Conservation (phyloP, 1,284 basidiomycete species). For the Athelia sp. region DNA sequence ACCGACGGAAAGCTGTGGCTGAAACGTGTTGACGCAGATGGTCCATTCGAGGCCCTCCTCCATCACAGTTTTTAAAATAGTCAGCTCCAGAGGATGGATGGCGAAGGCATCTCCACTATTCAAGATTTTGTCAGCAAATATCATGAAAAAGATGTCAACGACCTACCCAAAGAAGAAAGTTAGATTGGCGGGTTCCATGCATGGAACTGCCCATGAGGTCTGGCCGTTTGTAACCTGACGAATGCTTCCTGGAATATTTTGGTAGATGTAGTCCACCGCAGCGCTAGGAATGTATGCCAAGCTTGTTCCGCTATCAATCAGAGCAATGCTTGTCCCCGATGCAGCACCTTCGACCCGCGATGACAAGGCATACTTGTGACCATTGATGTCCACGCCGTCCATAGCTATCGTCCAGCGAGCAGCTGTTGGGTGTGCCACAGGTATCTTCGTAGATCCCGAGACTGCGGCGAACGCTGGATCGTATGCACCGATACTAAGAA, state of each 20-base stretch:
- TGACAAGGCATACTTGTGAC: slow-evolving; percentile 15
- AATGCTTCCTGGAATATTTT: slow-evolving; percentile 28
- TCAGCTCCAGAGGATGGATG: slow-evolving; percentile 43
- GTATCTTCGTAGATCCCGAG: slow-evolving; percentile 22
- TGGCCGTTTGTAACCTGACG: slow-evolving; percentile 16
- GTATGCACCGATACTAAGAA: slow-evolving; percentile 40
- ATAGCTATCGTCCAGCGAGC: slow-evolving; percentile 38
- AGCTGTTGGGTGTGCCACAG: slow-evolving; percentile 26
- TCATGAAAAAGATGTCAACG: neutral
- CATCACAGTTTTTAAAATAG: slow-evolving; percentile 21
- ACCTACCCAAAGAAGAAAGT: slow-evolving; percentile 37
- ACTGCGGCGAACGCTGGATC: slow-evolving; percentile 28
- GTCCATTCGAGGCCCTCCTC: slow-evolving; percentile 27
- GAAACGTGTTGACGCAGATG: slow-evolving; percentile 28
- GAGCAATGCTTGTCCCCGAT: slow-evolving; percentile 25
- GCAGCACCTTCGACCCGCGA: slow-evolving; percentile 24
- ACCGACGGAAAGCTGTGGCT: slow-evolving; percentile 18
- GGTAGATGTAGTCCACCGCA: slow-evolving; percentile 33
- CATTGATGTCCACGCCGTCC: slow-evolving; percentile 29
- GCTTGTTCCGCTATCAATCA: slow-evolving; percentile 42
- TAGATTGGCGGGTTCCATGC: slow-evolving; percentile 33
- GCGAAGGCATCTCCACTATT: slow-evolving; percentile 30
- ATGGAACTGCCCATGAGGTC: slow-evolving; percentile 37
- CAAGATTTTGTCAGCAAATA: neutral
- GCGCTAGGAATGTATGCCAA: slow-evolving; percentile 25